Base-by-base conservation (phyloP, 1,284 basidiomycete genomes). In the Cerioporus squamosus region DNA sequence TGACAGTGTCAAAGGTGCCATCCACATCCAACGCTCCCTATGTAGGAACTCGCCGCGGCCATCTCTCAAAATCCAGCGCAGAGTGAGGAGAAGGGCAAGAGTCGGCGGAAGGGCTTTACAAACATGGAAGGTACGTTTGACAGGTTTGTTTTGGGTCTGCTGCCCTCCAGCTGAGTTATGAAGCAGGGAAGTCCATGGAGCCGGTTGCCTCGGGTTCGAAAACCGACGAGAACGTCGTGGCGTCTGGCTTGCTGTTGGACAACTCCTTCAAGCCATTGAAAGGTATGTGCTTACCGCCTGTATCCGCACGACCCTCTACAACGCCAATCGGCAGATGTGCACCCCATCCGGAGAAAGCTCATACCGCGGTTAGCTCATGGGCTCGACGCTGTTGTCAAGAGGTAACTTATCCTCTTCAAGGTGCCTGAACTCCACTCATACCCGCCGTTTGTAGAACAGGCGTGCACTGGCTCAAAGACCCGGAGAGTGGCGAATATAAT, bases 401-500 rank as follows among this genome's bases (percentile, higher is more conserved):
- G 91, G 93, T 93, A 67, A 44, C 82, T 77, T 9, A n/a, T 36
- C 33, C 15, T 36, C 15, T 14, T 5, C 5, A 14, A 12, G 33
- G 24, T 15, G n/a, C 24, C 17, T 3, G 10, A 15, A 6, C 23
- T 20, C 18, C 39, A 18, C 44, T 31, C 18, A 22, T 6, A 40
- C 8, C 26, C 12, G 12, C 38, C 1, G 20, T 24, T 10, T 57
- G 43, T 51, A 95, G 93, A 66, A 93, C 93, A 3, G 95, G 95
- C n/a, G 90, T 97, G 0, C 93, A 97, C 69, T 94, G 92, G 87
- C 74, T 98, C 2, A 86, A 88, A 66, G 95, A 99, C 68, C 91
- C 93, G 1, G 82, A 93, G 9, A 92, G 94, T 0, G 82, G 86
- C 6, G 90, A 94, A 7, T 97, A 94, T 77, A 97, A 97, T 71